Base-by-base conservation (phyloP, 2,329 filamentous ascomycete species). In the Monilinia laxa region DNA sequence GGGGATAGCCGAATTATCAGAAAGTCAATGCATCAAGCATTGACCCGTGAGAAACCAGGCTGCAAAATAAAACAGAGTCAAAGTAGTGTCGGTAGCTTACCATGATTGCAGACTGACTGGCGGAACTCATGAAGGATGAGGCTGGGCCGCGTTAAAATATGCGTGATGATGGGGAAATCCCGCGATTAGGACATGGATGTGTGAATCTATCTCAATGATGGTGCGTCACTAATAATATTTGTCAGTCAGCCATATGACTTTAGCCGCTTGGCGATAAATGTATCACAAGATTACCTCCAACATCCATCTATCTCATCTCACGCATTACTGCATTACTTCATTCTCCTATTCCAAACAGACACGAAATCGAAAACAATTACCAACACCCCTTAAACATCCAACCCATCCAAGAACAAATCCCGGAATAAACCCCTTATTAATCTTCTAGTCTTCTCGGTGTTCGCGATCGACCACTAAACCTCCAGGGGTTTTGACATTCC, bases 401-500 rank as follows among this genome's bases (percentile, higher is more conserved):
- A n/a, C n/a, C n/a, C n/a, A 35, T 35, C 31, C 7, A 9, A 35
- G 31, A 35, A 5, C 31, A 35, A 35, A 35, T 35, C 31, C 31
- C 31, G 31, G 31, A 35, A 35, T 6, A 35, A 35, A 35, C 31
- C 5, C 31, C 31, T 35, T 35, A 45, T 45, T 18, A 45, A 14
- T 23, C 0, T 23, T 51, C 3, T 23, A 7, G n/a, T n/a, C 4
- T 49, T 7, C 45, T 23, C 31, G 31, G 4, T 35, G 31, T 35
- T 35, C 31, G 28, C 28, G 28, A 28, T 28, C 28, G 31, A 23
- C 2, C n/a, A 51, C n/a, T 18, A 38, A 42, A 23, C 28, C 6
- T 18, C 25, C 55, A 57, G 55, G 55, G 55, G n/a, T 42, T 57
- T 57, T 57, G 55, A 42, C 55, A 28, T 57, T 38, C 38, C 55